Evolutionary conservation across 331 rosid genomes (phyloP), one percentile per base, ranked within the genome.

Genomic region (Stylosanthes scabra): DNA sequence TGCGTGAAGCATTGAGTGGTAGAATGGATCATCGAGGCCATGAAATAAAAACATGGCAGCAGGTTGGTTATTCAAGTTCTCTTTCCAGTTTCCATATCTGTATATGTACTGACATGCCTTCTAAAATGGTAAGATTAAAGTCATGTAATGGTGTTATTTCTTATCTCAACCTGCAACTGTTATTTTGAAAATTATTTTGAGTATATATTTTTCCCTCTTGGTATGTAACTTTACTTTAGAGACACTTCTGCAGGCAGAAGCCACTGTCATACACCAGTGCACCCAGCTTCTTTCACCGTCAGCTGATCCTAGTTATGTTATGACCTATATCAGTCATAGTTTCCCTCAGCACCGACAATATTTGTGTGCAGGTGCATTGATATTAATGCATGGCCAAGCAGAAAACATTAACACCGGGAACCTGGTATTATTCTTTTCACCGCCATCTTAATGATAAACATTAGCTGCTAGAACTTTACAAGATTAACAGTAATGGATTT

Each of bases 361-460:
- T 86, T 77, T 95, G 69, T 95, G 99, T 87, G 97, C 99, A 71
- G 99, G 97, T 80, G 97, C 97, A 20, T 95, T 97, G 97, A 88
- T 86, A 76, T 84, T 95, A 68, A 92, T 92, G 99, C 93, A 92
- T 68, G 97, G 99, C 55, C 97, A 84, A 81, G 89, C 88, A 41
- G 97, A 95, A 82, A 92, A 78, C 68, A 92, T 95, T 63, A 92
- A 90, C 86, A 82, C 92, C 31, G 85, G 77, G 66, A 90, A 88
- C 85, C 86, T 95, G 97, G 99, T 95, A 88, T 44, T 71, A 66
- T 60, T 76, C 60, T 68, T 67, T 61, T 70, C 7, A 55, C 69
- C 37, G 41, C 54, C 58, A 29, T 47, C 51, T 66, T 7, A 60
- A 44, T 75, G 41, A 66, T 72, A 68, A 25, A 65, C 70, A 68